These are phyloP conservation scores for Petunia hybrid DNA, from an alignment of 305 asterid species.

Conservation along the genomic window DNA sequence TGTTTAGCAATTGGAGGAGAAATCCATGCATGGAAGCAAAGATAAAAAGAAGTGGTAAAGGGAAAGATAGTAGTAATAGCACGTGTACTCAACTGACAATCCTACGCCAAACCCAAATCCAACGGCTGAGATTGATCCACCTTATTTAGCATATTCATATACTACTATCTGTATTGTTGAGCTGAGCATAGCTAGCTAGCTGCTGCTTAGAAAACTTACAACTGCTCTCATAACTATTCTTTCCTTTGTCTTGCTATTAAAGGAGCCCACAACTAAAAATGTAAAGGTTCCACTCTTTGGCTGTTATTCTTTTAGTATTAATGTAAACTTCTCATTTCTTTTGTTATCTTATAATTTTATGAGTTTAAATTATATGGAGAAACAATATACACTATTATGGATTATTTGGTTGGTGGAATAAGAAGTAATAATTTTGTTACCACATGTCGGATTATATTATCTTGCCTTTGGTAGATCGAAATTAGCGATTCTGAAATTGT, in stretches of 20 bases:
- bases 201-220: slow-evolving; percentile 27
- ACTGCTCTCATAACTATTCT: slow-evolving; percentile 55
- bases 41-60: slow-evolving; percentile 54
- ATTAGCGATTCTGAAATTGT: too few relatives aligned
- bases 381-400: too few relatives aligned
- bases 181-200: slow-evolving; percentile 21
- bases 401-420: too few relatives aligned
- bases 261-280: slow-evolving; percentile 45
- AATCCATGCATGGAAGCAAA: slow-evolving; percentile 88
- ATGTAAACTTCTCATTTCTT: not conserved
- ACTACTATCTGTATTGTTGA: not conserved
- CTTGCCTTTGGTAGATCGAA: too few relatives aligned
- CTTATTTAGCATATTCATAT: not conserved
- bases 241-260: slow-evolving; percentile 77
- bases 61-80: slow-evolving; percentile 50
- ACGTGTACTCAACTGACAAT: slow-evolving; percentile 71
- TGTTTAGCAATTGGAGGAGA: slow-evolving; percentile 59
- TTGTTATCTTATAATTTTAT: not conserved
- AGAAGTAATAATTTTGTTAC: too few relatives aligned
- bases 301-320: slow-evolving; percentile 51
- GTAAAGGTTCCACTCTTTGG: slow-evolving; percentile 66
- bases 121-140: slow-evolving; percentile 41
- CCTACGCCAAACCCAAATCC: slow-evolving; percentile 54
- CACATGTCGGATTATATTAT: too few relatives aligned
- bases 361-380: not conserved